Evolutionary conservation across 345 rosid species (phyloP), one percentile per base, ranked within the genome.

Genomic region (Atalantia buxifolia): DNA sequence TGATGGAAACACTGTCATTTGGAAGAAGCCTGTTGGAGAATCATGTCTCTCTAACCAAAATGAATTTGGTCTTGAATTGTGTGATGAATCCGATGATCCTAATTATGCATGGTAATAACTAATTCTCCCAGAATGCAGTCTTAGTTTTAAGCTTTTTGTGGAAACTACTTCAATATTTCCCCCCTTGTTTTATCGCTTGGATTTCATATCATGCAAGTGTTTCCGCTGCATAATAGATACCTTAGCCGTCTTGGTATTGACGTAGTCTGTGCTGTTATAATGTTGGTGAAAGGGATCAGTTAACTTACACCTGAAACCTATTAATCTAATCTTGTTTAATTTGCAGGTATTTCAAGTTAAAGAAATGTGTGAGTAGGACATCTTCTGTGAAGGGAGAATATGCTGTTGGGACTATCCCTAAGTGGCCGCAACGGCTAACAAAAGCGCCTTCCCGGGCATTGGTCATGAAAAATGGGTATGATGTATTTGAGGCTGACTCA

Each of bases 1-100:
- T 35, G 99, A 97, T 82, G 95, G 90, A 71, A 97, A 90, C 91
- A 94, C 99, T 19, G 99, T 87, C 81, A 87, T 97, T 78, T 97
- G 99, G 99, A 96, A 93, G 83, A 96, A 94, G 81, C 93, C 95
- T 64, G 76, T 77, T 74, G 94, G 86, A 82, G 94, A 90, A 84
- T 88, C 94, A 14, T 92, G 97, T 82, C 85, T 88, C 13, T 86
- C 92, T 30, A 87, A 86, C 83, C 90, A 88, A 83, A 94, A 91
- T 73, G 97, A 92, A 81, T 91, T 88, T 77, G 92, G 94, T 56
- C 89, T 93, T 80, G 88, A 88, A 72, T 84, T 87, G 73, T 96
- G 99, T 77, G 90, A 87, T 71, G 90, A 83, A 82, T 90, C 93
- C 1, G 86, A 84, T 71, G 90, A 91, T 50, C 89, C 95, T 76